Evolutionary conservation across 192 early-diverging fungal species (phyloP).

Genomic region (Mortierella claussenii): DNA sequence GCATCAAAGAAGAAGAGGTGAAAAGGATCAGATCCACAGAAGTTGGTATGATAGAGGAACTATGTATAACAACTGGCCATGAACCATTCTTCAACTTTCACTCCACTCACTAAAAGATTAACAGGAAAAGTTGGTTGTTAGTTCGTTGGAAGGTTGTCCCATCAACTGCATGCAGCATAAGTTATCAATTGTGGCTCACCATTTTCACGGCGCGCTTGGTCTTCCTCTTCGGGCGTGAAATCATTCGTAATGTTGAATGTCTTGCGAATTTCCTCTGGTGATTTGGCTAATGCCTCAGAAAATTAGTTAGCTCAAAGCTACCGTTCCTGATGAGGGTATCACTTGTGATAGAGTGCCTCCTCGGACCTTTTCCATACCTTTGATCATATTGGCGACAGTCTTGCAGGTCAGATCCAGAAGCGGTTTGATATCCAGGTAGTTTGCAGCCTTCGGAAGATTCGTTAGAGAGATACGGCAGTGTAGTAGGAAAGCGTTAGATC

Average conservation of each 20-base stretch:
- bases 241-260: slow-evolving; percentile 98
- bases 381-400: slow-evolving; percentile 98
- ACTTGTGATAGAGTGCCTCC: not conserved
- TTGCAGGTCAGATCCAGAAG: slow-evolving; percentile 98
- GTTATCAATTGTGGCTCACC: slow-evolving; percentile 12
- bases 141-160: not conserved
- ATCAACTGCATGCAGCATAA: not conserved
- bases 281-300: slow-evolving; percentile 62
- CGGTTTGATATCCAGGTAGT: slow-evolving; percentile 96
- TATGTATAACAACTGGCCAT: no score
- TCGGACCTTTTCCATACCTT: no score
- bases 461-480: no score
- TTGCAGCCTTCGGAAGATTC: slow-evolving; percentile 66
- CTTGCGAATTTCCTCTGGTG: slow-evolving; percentile 91
- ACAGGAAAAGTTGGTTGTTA: not conserved
- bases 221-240: slow-evolving; percentile 96
- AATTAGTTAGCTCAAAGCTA: not conserved
- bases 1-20: no score
- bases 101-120: slow-evolving; percentile 12
- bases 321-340: not conserved
- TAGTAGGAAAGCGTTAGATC: no score
- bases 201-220: slow-evolving; percentile 88
- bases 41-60: no score
- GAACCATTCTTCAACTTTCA: no score
- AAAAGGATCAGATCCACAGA: no score